Base-by-base conservation (phyloP, 306 rosid species). In the Urtica urens region DNA sequence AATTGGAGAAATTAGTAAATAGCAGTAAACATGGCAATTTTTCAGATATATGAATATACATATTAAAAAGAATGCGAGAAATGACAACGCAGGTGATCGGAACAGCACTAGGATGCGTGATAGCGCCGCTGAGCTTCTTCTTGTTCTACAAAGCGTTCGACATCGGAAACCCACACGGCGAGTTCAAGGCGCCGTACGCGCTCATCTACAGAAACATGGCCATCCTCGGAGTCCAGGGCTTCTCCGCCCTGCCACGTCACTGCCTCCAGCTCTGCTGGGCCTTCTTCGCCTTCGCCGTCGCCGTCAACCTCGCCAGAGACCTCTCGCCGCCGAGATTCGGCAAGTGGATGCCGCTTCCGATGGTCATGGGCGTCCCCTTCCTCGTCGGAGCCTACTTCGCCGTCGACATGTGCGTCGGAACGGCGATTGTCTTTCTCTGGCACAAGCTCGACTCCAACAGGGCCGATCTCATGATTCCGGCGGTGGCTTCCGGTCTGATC, bases 301-400 rank as follows among this genome's bases (percentile, higher is more conserved):
- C 13, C 42, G 79, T 81, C 30, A 90, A 90, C 74, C 23, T 85
- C 74, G 34, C 73, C 40, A 75, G 95, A 66, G 99, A 90, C 69
- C 41, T 79, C 24, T 19, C 49, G 14, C 99, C 99, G 0, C 20
- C 43, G 34, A 67, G 39, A 0, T 25, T 82, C 5, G 78, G 85
- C 30, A 73, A 44, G 72, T 90, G 76, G 75, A 60, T 75, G 51
- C 99, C 99, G 1, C 87, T 90, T 58, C 99, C 99, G 7, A 90
- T 82, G 99, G 95, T 94, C 15, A 90, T 90, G 95, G 99, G 94
- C 10, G 95, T 90, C 24, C 99, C 99, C 16, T 90, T 90, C 74
- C 55, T 90, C n/a, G 94, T 90, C 24, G 99, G 99, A 3, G 99
- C 94, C 31, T 77, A 71, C 73, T 90, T 90, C 54, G 99, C 99